These are phyloP conservation scores for Cutaneotrichosporon cutaneum DNA, from an alignment of 1,284 basidiomycete species.

Conservation along the genomic window DNA sequence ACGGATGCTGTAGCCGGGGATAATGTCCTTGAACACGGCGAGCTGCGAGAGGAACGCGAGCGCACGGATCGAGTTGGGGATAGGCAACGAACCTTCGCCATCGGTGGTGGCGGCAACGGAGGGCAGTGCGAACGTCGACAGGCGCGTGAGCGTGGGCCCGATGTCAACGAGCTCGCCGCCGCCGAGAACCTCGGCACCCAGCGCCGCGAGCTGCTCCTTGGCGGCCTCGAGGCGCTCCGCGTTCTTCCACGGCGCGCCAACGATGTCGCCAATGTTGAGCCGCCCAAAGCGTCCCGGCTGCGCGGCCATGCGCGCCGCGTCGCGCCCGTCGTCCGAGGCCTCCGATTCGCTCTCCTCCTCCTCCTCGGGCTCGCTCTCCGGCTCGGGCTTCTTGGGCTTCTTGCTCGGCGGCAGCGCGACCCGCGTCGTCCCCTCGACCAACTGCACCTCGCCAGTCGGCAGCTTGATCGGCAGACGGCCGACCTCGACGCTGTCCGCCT, in stretches of 20 bases:
- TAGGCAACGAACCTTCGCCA: constrained; percentile 57
- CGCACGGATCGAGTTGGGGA: constrained; percentile 80
- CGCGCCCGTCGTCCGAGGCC: constrained; percentile 56
- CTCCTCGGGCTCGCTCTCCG: constrained; percentile 54
- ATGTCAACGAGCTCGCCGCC: constrained; percentile 59
- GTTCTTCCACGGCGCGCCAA: constrained; percentile 62
- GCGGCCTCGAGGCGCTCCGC: constrained; percentile 69
- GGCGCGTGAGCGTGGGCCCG: constrained; percentile 75
- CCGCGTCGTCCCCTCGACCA: constrained; percentile 47
- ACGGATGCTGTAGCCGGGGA: constrained; percentile 83
- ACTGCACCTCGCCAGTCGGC: constrained; percentile 68
- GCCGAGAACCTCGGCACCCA: constrained; percentile 84
- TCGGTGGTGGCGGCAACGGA: constrained; percentile 64
- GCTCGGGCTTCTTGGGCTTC: constrained; percentile 47
- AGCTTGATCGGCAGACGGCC: constrained; percentile 81
- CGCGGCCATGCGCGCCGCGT: constrained; percentile 43
- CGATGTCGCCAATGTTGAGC: constrained; percentile 71
- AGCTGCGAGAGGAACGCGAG: constrained; percentile 86
- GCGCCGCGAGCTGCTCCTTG: constrained; percentile 82
- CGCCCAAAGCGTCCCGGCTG: constrained; percentile 67
- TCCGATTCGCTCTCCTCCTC: constrained; percentile 54
- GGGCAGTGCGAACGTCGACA: constrained; percentile 77
- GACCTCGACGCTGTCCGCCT: constrained; percentile 54
- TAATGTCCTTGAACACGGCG: constrained; percentile 92
- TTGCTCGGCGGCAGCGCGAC: constrained; percentile 54